phyloP scores from a whole-genome alignment of 345 rosid genomes.

The Ailanthus altissimus region DNA sequence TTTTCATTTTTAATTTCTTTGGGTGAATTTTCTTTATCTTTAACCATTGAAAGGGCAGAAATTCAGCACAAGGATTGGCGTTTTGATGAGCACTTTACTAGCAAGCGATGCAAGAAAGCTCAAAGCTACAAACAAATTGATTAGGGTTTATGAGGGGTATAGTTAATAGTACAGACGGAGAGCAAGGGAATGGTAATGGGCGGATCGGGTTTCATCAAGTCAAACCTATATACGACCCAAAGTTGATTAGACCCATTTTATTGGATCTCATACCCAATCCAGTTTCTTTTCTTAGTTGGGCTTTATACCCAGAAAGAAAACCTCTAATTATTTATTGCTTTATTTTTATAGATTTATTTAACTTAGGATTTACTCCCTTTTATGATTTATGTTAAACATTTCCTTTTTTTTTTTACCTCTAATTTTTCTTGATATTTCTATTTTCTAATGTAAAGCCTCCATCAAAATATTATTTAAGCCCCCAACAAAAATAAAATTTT shows the following conservation, averaged over 20 bases:
- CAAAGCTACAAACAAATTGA: background rate
- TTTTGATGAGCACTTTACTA: background rate
- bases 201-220: background rate
- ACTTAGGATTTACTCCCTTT: background rate
- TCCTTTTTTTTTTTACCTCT: too few species aligned
- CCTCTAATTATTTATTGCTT: too few species aligned
- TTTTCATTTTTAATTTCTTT: conserved; percentile 27
- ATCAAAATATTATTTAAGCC: too few species aligned
- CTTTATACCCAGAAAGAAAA: too few species aligned
- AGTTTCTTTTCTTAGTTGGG: too few species aligned
- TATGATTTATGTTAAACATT: background rate
- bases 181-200: background rate
- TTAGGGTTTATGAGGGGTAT: conserved; percentile 10
- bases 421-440: too few species aligned
- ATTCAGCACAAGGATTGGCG: background rate
- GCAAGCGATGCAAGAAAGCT: background rate
- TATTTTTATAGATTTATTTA: too few species aligned
- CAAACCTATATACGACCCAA: too few species aligned
- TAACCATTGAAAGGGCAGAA: background rate
- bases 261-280: background rate
- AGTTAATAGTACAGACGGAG: background rate
- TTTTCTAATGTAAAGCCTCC: too few species aligned
- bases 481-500: too few species aligned
- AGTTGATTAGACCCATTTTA: background rate
- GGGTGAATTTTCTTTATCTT: background rate